phyloP scores from a whole-genome alignment of 140 eudicot genomes.

The Erigeron philadelphicus region DNA sequence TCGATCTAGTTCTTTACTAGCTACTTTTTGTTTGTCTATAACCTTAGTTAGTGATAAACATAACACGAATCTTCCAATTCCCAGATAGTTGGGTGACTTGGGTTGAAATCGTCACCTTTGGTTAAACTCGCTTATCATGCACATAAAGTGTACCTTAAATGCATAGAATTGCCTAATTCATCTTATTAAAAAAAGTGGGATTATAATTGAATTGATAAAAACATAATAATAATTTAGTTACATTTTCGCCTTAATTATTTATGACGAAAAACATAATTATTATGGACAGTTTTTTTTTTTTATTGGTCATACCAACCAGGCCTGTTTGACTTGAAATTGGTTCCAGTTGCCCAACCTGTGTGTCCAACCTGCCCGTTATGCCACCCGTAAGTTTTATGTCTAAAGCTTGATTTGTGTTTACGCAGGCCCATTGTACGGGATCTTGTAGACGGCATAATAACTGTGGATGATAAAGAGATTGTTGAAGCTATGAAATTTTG shows the following conservation, averaged over 20 bases:
- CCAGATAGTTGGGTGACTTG: not conserved
- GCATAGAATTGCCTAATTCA: not conserved
- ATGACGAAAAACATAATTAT: too few relatives aligned
- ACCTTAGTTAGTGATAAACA: too few relatives aligned
- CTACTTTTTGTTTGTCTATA: too few relatives aligned
- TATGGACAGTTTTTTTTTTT: too few relatives aligned
- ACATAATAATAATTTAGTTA: too few relatives aligned
- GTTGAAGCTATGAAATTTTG: slow-evolving; percentile 76
- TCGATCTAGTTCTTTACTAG: not conserved
- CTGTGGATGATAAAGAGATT: slow-evolving; percentile 79
- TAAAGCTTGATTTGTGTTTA: slow-evolving; percentile 4
- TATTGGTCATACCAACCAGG: not conserved
- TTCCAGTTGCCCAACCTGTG: not conserved
- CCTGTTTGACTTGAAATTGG: not conserved
- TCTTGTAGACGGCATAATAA: slow-evolving; percentile 76
- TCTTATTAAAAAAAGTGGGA: not conserved
- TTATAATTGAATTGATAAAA: not conserved
- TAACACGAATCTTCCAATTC: too few relatives aligned
- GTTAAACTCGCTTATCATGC: not conserved
- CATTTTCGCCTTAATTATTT: too few relatives aligned
- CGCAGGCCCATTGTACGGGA: slow-evolving; percentile 91
- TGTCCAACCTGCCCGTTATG: not conserved
- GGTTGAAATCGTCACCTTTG: not conserved
- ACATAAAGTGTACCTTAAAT: not conserved
- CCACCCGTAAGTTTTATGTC: not conserved